Evolutionary conservation across 345 rosid genomes (phyloP).

Genomic region (Gynandropsis gynandra): DNA sequence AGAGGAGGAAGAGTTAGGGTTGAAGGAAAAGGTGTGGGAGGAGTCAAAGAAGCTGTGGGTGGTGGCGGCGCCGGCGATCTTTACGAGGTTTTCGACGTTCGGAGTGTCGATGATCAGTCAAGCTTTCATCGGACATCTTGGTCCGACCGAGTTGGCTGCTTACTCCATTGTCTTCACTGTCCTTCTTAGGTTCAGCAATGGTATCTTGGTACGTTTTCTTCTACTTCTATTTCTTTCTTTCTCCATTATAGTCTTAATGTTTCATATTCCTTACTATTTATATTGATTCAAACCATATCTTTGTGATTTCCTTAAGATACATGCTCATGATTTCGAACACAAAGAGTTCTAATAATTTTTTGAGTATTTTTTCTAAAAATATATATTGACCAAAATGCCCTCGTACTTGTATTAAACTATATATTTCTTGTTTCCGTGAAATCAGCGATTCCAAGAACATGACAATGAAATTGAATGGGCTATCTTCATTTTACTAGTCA

Average conservation of each 20-base stretch:
- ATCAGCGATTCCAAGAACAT: no score
- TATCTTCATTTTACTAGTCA: no score
- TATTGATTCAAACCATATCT: not conserved
- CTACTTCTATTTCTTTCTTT: not conserved
- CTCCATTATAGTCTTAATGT: no score
- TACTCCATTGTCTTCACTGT: slow-evolving; percentile 56
- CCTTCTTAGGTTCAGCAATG: slow-evolving; percentile 55
- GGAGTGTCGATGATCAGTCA: slow-evolving; percentile 50
- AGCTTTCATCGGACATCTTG: slow-evolving; percentile 67
- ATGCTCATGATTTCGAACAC: no score
- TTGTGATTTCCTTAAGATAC: no score
- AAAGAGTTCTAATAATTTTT: no score
- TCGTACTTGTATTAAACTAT: no score
- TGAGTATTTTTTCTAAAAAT: no score
- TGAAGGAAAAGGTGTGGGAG: slow-evolving; percentile 38
- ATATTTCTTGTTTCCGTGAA: no score
- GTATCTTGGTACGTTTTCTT: slow-evolving; percentile 56
- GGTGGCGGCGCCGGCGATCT: slow-evolving; percentile 71
- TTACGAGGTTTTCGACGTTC: slow-evolving; percentile 57
- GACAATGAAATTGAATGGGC: no score
- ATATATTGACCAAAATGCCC: no score
- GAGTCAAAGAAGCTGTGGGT: slow-evolving; percentile 66
- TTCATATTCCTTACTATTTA: not conserved
- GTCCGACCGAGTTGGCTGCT: slow-evolving; percentile 60
- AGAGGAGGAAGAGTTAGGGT: slow-evolving; percentile 19